Evolutionary conservation across 164 flowering plant species (phyloP).

Genomic region (Kalanchoe fedtschenkoi): DNA sequence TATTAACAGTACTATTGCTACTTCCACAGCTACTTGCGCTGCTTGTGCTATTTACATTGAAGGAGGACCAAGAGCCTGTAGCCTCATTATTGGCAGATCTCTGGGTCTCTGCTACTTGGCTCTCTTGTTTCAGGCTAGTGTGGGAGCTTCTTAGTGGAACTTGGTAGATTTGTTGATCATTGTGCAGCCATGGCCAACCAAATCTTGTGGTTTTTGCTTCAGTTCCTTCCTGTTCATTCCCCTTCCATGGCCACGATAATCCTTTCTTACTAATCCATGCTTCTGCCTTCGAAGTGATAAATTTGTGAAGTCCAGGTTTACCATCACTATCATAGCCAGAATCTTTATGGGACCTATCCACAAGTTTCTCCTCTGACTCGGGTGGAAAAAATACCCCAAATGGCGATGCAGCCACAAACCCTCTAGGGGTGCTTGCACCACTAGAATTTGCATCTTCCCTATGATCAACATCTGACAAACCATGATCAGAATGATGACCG

Average conservation of each 20-base stretch:
- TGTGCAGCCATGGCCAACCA: slow-evolving; percentile 38
- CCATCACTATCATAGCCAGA: slow-evolving; percentile 64
- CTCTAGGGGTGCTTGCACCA: slow-evolving; percentile 80
- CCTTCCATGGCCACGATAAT: slow-evolving; percentile 70
- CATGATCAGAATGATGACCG: slow-evolving; percentile 56
- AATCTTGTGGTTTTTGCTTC: slow-evolving; percentile 35
- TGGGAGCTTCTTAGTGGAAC: slow-evolving; percentile 27
- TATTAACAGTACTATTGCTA: slow-evolving; percentile 68
- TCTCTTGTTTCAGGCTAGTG: slow-evolving; percentile 27
- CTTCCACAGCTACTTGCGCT: slow-evolving; percentile 90
- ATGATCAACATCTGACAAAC: slow-evolving; percentile 34
- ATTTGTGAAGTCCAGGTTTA: slow-evolving; percentile 54
- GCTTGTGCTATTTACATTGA: slow-evolving; percentile 74
- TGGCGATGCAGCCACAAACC: slow-evolving; percentile 26
- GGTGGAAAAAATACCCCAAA: slow-evolving; percentile 37
- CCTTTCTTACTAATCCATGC: slow-evolving; percentile 77
- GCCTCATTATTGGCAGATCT: slow-evolving; percentile 48
- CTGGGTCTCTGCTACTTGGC: slow-evolving; percentile 30
- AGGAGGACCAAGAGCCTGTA: slow-evolving; percentile 68
- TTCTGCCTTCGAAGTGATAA: slow-evolving; percentile 71
- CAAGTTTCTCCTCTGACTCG: slow-evolving; percentile 31
- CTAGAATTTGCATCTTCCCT: slow-evolving; percentile 81
- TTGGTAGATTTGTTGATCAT: slow-evolving; percentile 45
- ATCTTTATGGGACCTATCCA: slow-evolving; percentile 30
- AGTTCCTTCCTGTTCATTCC: slow-evolving; percentile 43